Evolutionary conservation across 345 rosid species (phyloP).

Genomic region (Eucalyptus sp.): DNA sequence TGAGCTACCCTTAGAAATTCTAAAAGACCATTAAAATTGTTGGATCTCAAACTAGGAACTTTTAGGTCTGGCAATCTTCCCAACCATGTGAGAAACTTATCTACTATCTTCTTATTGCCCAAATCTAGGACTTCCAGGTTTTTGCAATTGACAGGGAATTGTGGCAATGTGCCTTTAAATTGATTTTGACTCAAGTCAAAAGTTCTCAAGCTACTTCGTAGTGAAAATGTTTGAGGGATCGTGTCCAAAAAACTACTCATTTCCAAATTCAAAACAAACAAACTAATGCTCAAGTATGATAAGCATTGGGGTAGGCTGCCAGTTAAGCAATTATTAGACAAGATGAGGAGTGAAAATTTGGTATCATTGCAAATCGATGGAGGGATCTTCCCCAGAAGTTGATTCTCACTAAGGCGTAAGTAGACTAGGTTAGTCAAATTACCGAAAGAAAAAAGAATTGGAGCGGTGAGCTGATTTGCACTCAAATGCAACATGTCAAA

Average conservation of each 20-base stretch:
- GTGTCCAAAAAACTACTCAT: neutral
- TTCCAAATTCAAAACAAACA: neutral
- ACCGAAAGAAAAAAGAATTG: slow-evolving; percentile 2
- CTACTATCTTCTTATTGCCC: no score
- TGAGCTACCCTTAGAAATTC: no score
- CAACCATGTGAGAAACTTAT: no score
- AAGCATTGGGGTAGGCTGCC: neutral
- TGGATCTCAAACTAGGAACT: no score
- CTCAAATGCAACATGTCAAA: no score
- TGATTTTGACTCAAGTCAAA: neutral
- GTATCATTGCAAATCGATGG: neutral
- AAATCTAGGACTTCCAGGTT: no score
- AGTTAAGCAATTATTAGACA: neutral
- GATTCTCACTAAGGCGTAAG: slow-evolving; percentile 4
- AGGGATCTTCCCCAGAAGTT: slow-evolving; percentile 3
- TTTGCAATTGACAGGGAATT: no score
- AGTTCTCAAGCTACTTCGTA: no score
- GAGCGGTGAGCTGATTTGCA: slow-evolving; percentile 6
- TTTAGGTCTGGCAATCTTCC: no score
- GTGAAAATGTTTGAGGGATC: no score
- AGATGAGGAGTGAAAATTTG: neutral
- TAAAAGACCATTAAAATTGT: no score
- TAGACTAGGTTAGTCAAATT: slow-evolving; percentile 15
- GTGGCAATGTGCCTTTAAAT: no score
- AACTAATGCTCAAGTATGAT: neutral